Evolutionary conservation across 148 eudicot species (phyloP).

Genomic region (Suaeda aralocaspica): DNA sequence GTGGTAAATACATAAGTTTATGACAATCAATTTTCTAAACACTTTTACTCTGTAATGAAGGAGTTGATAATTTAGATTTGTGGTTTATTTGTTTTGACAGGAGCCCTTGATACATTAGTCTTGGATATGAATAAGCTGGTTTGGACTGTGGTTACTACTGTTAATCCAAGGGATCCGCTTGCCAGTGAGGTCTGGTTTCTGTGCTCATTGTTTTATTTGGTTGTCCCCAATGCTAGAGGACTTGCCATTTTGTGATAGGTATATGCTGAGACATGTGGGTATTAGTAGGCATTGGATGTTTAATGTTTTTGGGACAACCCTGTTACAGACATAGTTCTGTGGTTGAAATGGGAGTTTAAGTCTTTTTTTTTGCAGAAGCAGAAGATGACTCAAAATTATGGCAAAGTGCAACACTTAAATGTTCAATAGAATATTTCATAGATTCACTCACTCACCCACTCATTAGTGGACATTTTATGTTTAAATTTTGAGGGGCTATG

Average conservation of each 20-base stretch:
- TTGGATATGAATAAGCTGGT: conserved; percentile 78
- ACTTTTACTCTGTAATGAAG: neutral
- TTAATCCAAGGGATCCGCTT: conserved; percentile 72
- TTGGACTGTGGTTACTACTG: conserved; percentile 54
- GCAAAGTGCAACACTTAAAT: neutral
- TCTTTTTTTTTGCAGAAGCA: neutral
- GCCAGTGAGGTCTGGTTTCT: conserved; percentile 80
- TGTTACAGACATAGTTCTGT: neutral
- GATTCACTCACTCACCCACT: too few relatives aligned
- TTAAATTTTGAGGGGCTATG: neutral
- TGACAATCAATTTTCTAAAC: neutral
- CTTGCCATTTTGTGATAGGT: neutral
- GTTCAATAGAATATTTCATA: neutral
- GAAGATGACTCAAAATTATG: neutral
- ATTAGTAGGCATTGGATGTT: neutral
- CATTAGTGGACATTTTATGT: neutral
- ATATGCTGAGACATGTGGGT: neutral
- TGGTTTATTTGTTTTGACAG: conserved; percentile 36
- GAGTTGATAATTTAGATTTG: neutral
- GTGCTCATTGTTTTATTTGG: conserved; percentile 10
- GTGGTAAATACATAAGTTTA: conserved; percentile 37
- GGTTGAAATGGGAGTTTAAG: too few relatives aligned
- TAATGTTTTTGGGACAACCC: neutral
- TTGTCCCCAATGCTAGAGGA: neutral
- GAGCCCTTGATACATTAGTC: conserved; percentile 71